phyloP scores from a whole-genome alignment of 2,329 filamentous ascomycete species.

The Didymella exigua region DNA sequence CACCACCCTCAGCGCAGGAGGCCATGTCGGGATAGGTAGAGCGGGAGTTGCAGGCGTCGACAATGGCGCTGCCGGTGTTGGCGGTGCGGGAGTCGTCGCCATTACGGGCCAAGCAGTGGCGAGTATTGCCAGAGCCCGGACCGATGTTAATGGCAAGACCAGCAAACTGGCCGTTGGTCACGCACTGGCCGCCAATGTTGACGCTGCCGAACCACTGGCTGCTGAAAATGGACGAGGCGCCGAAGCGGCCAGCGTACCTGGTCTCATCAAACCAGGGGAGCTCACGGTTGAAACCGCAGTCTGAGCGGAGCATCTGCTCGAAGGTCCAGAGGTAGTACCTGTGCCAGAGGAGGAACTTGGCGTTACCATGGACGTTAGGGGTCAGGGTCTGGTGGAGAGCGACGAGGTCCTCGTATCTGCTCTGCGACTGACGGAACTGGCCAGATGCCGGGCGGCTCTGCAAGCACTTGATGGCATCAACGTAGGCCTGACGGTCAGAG shows the following conservation, averaged over 20 bases:
- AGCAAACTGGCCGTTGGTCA: conserved; percentile 43
- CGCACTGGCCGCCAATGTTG: conserved; percentile 33
- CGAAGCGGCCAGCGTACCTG: conserved; percentile 38
- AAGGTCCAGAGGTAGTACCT: conserved; percentile 51
- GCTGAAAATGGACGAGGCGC: conserved; percentile 40
- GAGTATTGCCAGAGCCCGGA: conserved; percentile 32
- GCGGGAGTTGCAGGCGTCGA: conserved; percentile 36
- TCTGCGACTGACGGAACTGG: conserved; percentile 31
- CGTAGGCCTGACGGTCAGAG: conserved; percentile 32
- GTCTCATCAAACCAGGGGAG: conserved; percentile 50
- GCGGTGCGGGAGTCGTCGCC: conserved; percentile 30
- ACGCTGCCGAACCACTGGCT: conserved; percentile 35
- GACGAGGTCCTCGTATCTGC: conserved; percentile 44
- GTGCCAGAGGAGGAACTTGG: conserved; percentile 53
- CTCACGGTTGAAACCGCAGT: conserved; percentile 50
- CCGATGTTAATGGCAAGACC: conserved; percentile 40
- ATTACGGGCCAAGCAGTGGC: conserved; percentile 43
- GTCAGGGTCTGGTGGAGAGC: conserved; percentile 43
- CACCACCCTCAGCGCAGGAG: conserved; percentile 35
- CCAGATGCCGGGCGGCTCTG: conserved; percentile 30
- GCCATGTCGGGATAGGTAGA: conserved; percentile 38
- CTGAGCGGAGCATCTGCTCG: conserved; percentile 49
- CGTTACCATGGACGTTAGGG: conserved; percentile 41
- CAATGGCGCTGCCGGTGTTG: conserved; percentile 37
- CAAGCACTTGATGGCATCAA: conserved; percentile 40